phyloP scores from a whole-genome alignment of 2,329 filamentous ascomycete species.

The Aspergillus sp. region DNA sequence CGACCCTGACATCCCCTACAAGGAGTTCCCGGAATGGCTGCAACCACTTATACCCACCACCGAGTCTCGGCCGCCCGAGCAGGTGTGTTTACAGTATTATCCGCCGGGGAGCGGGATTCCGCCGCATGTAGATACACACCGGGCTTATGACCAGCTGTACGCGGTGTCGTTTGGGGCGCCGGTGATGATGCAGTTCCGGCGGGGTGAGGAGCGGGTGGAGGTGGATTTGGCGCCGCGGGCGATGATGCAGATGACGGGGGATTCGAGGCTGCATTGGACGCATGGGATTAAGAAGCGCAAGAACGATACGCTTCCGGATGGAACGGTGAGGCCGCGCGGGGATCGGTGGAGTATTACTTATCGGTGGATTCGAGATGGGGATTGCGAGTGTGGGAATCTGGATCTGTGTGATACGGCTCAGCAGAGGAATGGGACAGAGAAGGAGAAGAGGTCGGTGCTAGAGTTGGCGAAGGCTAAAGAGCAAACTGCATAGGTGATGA shows the following conservation, averaged over 20 bases:
- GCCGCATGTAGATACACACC: conserved; percentile 58
- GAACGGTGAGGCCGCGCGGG: conserved; percentile 37
- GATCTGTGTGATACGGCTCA: conserved; percentile 51
- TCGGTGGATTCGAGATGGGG: conserved; percentile 46
- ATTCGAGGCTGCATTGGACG: conserved; percentile 51
- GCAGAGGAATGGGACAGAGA: conserved; percentile 41
- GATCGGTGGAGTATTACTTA: conserved; percentile 55
- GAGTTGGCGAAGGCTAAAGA: conserved; percentile 3
- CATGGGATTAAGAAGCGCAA: conserved; percentile 53
- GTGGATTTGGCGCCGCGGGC: conserved; percentile 47
- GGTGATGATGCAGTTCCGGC: conserved; percentile 27
- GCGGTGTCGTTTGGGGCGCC: conserved; percentile 28
- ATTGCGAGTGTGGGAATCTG: conserved; percentile 49
- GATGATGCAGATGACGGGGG: conserved; percentile 49
- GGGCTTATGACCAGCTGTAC: conserved; percentile 36
- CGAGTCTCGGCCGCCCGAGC: conserved; percentile 47
- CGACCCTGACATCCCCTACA: conserved; percentile 47
- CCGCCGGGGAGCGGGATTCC: conserved; percentile 57
- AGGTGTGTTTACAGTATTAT: conserved; percentile 59
- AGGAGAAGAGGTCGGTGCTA: conserved; percentile 39
- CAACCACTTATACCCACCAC: conserved; percentile 43
- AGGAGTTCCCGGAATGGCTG: conserved; percentile 50
- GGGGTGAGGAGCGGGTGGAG: conserved; percentile 31
- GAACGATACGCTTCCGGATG: conserved; percentile 46
- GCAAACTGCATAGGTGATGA: too few species aligned